Base-by-base conservation (phyloP, 2,329 filamentous ascomycete genomes). In the Stachybotrys chlorohalonatus region DNA sequence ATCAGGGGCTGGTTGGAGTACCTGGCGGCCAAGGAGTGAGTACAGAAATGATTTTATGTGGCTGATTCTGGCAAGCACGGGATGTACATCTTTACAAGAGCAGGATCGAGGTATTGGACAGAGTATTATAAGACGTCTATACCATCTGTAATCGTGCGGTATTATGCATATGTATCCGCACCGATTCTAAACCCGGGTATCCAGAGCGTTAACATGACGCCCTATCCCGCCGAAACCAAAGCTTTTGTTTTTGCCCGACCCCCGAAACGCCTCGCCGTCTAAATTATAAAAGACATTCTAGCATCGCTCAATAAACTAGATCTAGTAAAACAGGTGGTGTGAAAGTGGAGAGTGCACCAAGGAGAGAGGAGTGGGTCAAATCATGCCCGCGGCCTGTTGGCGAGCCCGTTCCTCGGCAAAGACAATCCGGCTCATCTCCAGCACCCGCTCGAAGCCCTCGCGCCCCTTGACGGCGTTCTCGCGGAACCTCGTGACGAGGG, bases 381-480 rank as follows among this genome's bases (percentile, higher is more conserved):
- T 47, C 46, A 47, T 47, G 15, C 17, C 15, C 9, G 46, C 46
- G 50, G 50, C 50, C 54, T 64, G 63, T 56, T 67, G 64, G 31
- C 82, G 78, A 68, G 89, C 87, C 70, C 85, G 83, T 75, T 97
- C 90, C 78, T 96, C 90, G 55, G 89, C 87, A 66, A 96, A 97
- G 1, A 92, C 92, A 66, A 89, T 83, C 61, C 93, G 79, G 71
- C 90, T 95, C 86, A 96, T 96, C 68, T 90, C 89, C 36, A 99
- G 80, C 8, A 99, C 94, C 58, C 87, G 84, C 76, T 99, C 94
- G 68, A 99, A 99, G 1, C 94, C 94, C 72, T 97, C 92, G 60
- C 88, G 85, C 60, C 94, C 94, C 73, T 90, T 92, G 62, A 80
- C 79, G 30, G 94, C 93, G 66, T 99, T 99, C 72, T 99, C 90